Evolutionary conservation across 2,329 filamentous ascomycete species (phyloP), one percentile per base, ranked within the genome.

Genomic region (Diaporthe vexans): DNA sequence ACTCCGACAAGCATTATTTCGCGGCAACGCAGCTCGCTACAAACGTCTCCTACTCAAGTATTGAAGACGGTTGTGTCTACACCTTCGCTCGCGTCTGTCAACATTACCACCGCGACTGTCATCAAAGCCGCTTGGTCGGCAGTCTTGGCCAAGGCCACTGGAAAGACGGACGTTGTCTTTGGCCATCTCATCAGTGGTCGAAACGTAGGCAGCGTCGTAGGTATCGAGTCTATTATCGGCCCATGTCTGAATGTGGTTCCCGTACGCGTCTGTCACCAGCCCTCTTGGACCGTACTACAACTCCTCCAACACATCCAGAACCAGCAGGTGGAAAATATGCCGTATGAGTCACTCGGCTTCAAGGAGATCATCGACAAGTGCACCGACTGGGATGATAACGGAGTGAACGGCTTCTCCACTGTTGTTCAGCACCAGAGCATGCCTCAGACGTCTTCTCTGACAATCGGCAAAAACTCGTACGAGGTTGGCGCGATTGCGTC

Each of bases 121-220:
- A 78, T 87, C 77, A 86, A 87, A 72, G 84, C 83, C n/a, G 85
- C 85, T 0, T 87, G 85, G 85, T 82, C 85, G 0, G 77, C 80
- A 1, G 82, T 84, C 15, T 78, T 87, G 7, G 82, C 84, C 4
- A 80, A 81, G 11, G 72, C 82, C 33, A 81, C 84, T 0, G 79
- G 80, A n/a, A 80, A 78, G 29, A 74, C 78, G 1, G 85, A 86
- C 73, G 79, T 85, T 54, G 81, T 85, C 17, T 86, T 86, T 48
- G 84, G 84, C 1, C 81, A 85, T 71, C 80, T 84, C 72, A 83
- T 85, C 63, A 82, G 80, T 46, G 84, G 84, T 3, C 83, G 84
- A 73, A 85, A 84, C 72, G 35, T 29, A 3, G 79, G 81, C 57
- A 75, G 77, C 8, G 79, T 85, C 15, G 76, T 77, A 2, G 82